phyloP scores from a whole-genome alignment of 805 yeast genomes.

The Yamadazyma nakazawae region DNA sequence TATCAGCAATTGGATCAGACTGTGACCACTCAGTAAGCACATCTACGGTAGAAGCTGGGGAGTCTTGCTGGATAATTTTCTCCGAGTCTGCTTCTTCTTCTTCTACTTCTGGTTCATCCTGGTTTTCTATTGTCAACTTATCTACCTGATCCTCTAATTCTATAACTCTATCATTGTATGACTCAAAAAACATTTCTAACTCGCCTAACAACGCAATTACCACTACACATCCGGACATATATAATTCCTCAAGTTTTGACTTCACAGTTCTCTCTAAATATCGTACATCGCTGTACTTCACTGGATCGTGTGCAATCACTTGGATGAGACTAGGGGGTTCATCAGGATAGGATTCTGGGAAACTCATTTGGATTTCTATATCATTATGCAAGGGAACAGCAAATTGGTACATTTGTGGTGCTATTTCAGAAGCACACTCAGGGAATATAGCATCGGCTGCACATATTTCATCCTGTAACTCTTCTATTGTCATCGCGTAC shows the following conservation, averaged over 20 bases:
- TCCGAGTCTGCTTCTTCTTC: neutral
- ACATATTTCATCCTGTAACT: conserved; percentile 66
- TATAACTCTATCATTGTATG: conserved; percentile 25
- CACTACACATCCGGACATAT: conserved; percentile 62
- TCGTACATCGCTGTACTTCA: conserved; percentile 36
- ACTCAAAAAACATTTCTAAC: conserved; percentile 47
- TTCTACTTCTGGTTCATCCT: neutral
- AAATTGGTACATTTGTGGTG: conserved; percentile 43
- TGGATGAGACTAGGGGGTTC: conserved; percentile 63
- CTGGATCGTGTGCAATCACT: conserved; percentile 36
- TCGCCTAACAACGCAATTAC: conserved; percentile 76
- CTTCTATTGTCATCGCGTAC: conserved; percentile 35
- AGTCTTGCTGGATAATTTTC: neutral
- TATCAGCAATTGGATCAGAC: conserved; percentile 75
- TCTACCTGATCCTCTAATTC: neutral
- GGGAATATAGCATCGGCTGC: conserved; percentile 91
- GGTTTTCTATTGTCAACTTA: neutral
- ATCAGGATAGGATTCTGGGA: conserved; percentile 69
- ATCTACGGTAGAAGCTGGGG: conserved; percentile 23
- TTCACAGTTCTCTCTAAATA: conserved; percentile 47
- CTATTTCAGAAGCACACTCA: conserved; percentile 43
- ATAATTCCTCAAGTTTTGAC: conserved; percentile 53
- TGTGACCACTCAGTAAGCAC: conserved; percentile 70
- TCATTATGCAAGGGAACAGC: conserved; percentile 61
- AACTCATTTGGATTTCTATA: conserved; percentile 60